A percentile compares a stretch with the other conserved stretches of the same genome.
These are phyloP conservation scores for Fusarium floridanum DNA, from an alignment of 2,329 filamentous ascomycete genomes.

Conservation along the genomic window DNA sequence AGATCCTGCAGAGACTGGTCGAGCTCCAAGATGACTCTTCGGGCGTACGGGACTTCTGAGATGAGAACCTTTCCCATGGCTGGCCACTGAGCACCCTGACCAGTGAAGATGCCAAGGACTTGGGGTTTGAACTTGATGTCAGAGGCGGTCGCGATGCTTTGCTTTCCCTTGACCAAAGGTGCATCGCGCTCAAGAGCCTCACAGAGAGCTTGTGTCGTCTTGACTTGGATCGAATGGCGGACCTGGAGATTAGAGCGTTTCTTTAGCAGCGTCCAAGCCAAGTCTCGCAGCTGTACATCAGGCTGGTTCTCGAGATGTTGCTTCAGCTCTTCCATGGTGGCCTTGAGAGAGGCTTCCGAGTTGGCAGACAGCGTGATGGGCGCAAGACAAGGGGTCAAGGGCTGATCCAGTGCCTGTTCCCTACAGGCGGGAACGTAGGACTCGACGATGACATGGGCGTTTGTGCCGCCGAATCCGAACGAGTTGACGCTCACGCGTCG, in stretches of 20 bases:
- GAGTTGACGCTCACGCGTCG: conserved; percentile 46
- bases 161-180: background rate
- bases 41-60: conserved; percentile 12
- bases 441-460: conserved; percentile 58
- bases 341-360: background rate
- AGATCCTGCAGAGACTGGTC: conserved; percentile 36
- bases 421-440: conserved; percentile 1
- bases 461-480: conserved; percentile 59
- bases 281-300: background rate
- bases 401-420: background rate
- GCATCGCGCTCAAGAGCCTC: conserved; percentile 15
- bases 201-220: background rate
- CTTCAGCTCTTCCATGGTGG: background rate
- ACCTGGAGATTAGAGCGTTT: background rate
- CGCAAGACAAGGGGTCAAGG: background rate
- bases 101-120: conserved; percentile 49
- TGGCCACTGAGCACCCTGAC: conserved; percentile 53
- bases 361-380: background rate
- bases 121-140: background rate
- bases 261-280: background rate
- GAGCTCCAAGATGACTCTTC: conserved; percentile 35
- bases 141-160: background rate
- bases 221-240: background rate
- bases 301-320: background rate
- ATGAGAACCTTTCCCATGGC: conserved; percentile 50